Conservation (phyloP, 1,284 basidiomycete genomes). For the Rhodotorula sp. region DNA sequence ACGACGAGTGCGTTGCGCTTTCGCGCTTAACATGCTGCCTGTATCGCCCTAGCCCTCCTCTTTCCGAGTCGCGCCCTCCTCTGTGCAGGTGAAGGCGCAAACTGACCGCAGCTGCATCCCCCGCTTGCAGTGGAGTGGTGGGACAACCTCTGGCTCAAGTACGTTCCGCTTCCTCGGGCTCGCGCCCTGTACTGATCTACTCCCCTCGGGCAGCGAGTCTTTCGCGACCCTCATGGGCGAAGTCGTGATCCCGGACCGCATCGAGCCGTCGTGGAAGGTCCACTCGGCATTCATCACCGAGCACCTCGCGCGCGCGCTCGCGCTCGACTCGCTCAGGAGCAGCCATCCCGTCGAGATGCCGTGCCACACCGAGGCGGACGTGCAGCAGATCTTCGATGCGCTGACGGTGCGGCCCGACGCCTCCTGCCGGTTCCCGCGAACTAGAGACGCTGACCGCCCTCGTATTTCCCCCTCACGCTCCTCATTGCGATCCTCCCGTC, state of each 20-base stretch:
- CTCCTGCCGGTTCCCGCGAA: too few relatives aligned
- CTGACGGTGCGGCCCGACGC: conserved; percentile 13
- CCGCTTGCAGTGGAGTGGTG: conserved; percentile 40
- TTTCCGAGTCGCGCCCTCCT: too few relatives aligned
- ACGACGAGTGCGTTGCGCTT: background rate
- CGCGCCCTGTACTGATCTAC: background rate
- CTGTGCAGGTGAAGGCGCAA: too few relatives aligned
- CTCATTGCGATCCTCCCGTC: too few relatives aligned
- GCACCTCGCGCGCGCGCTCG: conserved; percentile 64
- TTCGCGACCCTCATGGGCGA: conserved; percentile 85
- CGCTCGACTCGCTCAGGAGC: conserved; percentile 83
- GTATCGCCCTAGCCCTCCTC: too few relatives aligned
- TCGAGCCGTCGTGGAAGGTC: conserved; percentile 60
- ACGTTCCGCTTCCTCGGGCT: background rate
- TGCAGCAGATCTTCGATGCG: conserved; percentile 40
- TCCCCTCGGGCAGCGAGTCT: conserved; percentile 48
- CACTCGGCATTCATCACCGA: conserved; percentile 59
- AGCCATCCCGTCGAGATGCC: conserved; percentile 95
- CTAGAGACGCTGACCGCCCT: too few relatives aligned
- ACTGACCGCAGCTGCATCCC: too few relatives aligned
- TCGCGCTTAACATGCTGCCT: too few relatives aligned
- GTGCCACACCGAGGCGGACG: conserved; percentile 64
- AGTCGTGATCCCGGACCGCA: conserved; percentile 76
- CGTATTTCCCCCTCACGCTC: too few relatives aligned
- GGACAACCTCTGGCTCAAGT: conserved; percentile 42